Conservation (phyloP, 1,284 basidiomycete genomes). For the Meira miltonrushii region DNA sequence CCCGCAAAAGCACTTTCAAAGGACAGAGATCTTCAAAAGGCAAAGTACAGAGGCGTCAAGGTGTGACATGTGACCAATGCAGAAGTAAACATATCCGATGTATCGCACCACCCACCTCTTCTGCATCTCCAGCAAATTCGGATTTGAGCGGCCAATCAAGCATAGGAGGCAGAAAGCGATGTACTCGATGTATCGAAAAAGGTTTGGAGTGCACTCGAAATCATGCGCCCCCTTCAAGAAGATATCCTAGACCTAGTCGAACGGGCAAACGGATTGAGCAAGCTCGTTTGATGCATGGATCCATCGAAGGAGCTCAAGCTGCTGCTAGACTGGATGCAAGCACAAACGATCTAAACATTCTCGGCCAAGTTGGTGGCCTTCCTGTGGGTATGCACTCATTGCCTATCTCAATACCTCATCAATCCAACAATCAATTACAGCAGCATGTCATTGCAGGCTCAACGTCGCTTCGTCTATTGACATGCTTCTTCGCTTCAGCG, state of each 20-base stretch:
- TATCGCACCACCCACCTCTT: slow-evolving; percentile 4
- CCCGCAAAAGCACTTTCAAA: no score
- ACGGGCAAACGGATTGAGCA: slow-evolving; percentile 50
- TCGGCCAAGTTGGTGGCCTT: neutral
- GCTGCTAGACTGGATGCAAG: neutral
- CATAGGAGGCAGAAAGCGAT: slow-evolving; percentile 22
- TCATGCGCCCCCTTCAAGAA: slow-evolving; percentile 31
- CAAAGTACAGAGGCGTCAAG: slow-evolving; percentile 17
- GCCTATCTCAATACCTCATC: neutral
- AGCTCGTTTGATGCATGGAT: slow-evolving; percentile 40
- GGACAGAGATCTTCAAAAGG: neutral
- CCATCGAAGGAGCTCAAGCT: slow-evolving; percentile 11
- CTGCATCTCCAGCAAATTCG: no score
- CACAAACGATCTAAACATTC: slow-evolving; percentile 1
- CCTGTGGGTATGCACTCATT: neutral
- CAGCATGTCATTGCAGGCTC: slow-evolving; percentile 36
- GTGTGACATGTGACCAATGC: slow-evolving; percentile 44
- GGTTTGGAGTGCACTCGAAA: slow-evolving; percentile 40
- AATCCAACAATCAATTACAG: slow-evolving; percentile 3
- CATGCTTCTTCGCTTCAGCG: slow-evolving; percentile 41
- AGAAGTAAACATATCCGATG: slow-evolving; percentile 44
- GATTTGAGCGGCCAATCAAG: slow-evolving; percentile 13
- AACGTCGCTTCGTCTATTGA: slow-evolving; percentile 35
- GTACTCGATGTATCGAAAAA: slow-evolving; percentile 32
- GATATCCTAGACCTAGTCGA: slow-evolving; percentile 42